phyloP scores from a whole-genome alignment of 1,139 yeast species.

The Yamadazyma mexicana region DNA sequence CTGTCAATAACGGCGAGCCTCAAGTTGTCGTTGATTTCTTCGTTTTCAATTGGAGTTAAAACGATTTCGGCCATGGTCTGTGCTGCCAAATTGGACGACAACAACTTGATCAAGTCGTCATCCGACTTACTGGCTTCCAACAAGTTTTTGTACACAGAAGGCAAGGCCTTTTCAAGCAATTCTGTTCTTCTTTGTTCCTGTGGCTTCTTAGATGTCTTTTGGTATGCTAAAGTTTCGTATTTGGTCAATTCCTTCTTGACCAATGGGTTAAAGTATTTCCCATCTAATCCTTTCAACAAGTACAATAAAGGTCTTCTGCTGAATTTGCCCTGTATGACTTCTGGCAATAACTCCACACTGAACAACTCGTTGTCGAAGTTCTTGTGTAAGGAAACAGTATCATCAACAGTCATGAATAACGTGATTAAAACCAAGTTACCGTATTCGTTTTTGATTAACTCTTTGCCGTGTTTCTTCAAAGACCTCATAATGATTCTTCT shows the following conservation, averaged over 20 bases:
- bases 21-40: conserved; percentile 40
- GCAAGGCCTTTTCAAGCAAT: conserved; percentile 64
- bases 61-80: conserved; percentile 80
- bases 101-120: conserved; percentile 34
- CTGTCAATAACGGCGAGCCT: conserved; percentile 56
- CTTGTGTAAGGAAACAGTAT: conserved; percentile 79
- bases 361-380: conserved; percentile 64
- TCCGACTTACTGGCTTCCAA: conserved; percentile 37
- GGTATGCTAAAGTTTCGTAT: conserved; percentile 64
- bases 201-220: conserved; percentile 82
- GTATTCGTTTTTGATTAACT: conserved; percentile 77
- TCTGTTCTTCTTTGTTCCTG: conserved; percentile 74
- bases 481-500: conserved; percentile 75
- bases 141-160: conserved; percentile 60
- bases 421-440: conserved; percentile 84
- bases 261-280: conserved; percentile 77
- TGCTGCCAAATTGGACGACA: conserved; percentile 74
- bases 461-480: conserved; percentile 70
- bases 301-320: conserved; percentile 90
- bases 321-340: conserved; percentile 66
- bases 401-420: conserved; percentile 86
- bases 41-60: conserved; percentile 38
- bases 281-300: conserved; percentile 74
- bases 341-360: conserved; percentile 53
- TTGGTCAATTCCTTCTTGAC: conserved; percentile 58